Evolutionary conservation across 495 filamentous ascomycete genomes (phyloP).

Genomic region (Darksidea phi): DNA sequence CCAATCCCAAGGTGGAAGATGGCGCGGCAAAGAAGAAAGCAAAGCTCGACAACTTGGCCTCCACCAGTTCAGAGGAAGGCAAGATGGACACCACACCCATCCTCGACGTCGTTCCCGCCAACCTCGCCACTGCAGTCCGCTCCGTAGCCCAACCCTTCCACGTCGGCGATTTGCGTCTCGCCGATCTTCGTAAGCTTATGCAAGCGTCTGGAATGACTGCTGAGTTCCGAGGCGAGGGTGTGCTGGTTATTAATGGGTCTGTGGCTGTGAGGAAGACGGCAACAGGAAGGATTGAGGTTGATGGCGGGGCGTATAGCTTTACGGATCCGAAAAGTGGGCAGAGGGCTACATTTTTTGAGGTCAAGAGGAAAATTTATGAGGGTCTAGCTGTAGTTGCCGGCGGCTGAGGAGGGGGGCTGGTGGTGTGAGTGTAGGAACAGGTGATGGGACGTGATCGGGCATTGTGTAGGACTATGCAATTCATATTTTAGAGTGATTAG

Average conservation of each 20-base stretch:
- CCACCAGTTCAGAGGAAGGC: conserved; percentile 27
- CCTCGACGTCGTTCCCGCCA: conserved; percentile 76
- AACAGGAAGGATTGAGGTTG: conserved; percentile 84
- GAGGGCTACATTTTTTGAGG: conserved; percentile 58
- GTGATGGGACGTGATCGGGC: too few species aligned
- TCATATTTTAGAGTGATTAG: too few species aligned
- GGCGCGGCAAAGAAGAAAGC: conserved; percentile 59
- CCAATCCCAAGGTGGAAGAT: conserved; percentile 42
- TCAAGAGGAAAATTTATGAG: conserved; percentile 80
- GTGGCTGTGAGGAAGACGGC: conserved; percentile 87
- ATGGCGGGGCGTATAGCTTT: conserved; percentile 54
- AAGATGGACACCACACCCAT: conserved; percentile 36
- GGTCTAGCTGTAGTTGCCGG: conserved; percentile 55
- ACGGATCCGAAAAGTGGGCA: conserved; percentile 19
- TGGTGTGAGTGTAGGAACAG: too few species aligned
- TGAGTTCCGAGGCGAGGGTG: conserved; percentile 92
- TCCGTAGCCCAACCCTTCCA: conserved; percentile 85
- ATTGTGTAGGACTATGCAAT: too few species aligned
- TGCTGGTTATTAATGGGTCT: conserved; percentile 78
- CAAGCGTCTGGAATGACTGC: conserved; percentile 77
- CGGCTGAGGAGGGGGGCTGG: too few species aligned
- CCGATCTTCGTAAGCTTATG: conserved; percentile 83
- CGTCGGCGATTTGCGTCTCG: conserved; percentile 87
- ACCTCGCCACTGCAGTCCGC: conserved; percentile 70
- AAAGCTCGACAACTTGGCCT: conserved; percentile 56